Conservation (phyloP, 2,329 filamentous ascomycete species). For the Aspergillus pseudoglaucus region DNA sequence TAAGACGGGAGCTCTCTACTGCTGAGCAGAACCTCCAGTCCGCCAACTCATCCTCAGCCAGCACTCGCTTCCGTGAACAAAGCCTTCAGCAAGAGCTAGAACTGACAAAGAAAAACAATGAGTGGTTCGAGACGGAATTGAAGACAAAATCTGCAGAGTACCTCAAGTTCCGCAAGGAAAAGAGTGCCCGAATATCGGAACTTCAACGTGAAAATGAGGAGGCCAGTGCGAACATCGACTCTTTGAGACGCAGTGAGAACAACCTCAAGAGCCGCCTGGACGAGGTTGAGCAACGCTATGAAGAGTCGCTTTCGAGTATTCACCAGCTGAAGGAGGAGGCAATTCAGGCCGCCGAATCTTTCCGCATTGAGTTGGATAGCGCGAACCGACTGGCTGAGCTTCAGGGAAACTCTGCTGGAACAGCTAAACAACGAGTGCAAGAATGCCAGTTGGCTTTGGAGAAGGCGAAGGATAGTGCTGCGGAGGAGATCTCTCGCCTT, state of each 20-base stretch:
- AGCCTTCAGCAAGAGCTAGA: conserved; percentile 85
- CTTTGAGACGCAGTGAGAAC: conserved; percentile 71
- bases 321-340: conserved; percentile 81
- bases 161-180: conserved; percentile 88
- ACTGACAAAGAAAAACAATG: conserved; percentile 77
- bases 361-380: conserved; percentile 78
- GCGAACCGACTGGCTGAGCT: conserved; percentile 72
- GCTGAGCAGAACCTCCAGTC: conserved; percentile 80
- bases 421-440: conserved; percentile 53
- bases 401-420: conserved; percentile 53
- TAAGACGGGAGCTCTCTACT: conserved; percentile 72
- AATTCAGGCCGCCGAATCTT: conserved; percentile 75
- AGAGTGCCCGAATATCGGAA: conserved; percentile 79
- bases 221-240: conserved; percentile 66
- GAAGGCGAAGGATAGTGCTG: conserved; percentile 56
- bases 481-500: conserved; percentile 50
- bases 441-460: conserved; percentile 53
- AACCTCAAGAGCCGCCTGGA: conserved; percentile 74
- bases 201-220: conserved; percentile 87
- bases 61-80: conserved; percentile 84
- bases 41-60: conserved; percentile 70
- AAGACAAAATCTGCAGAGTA: conserved; percentile 84
- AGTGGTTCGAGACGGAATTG: conserved; percentile 87
- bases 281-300: conserved; percentile 76
- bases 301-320: conserved; percentile 73